Evolutionary conservation across 1,284 basidiomycete genomes (phyloP).

Genomic region (Pseudozyma sp.): DNA sequence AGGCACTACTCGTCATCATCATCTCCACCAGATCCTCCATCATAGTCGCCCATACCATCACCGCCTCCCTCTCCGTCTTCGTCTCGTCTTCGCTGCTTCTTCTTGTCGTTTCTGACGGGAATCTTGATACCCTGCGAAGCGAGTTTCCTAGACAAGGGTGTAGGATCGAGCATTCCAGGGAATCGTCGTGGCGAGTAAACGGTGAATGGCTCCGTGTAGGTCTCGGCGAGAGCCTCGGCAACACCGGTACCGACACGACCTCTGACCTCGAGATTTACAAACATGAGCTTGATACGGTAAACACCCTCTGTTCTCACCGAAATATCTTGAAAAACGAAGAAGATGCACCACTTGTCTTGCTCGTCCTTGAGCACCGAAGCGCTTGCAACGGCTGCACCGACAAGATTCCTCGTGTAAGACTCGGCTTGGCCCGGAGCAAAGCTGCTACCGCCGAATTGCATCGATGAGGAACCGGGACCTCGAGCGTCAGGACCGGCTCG

Average conservation of each 20-base stretch:
- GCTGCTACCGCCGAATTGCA: slow-evolving; percentile 27
- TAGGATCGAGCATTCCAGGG: slow-evolving; percentile 63
- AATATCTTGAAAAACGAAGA: slow-evolving; percentile 65
- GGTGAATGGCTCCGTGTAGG: slow-evolving; percentile 61
- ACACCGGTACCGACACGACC: slow-evolving; percentile 57
- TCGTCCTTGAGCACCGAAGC: slow-evolving; percentile 62
- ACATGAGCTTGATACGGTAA: slow-evolving; percentile 62
- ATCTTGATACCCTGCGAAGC: slow-evolving; percentile 65
- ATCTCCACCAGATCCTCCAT: slow-evolving; percentile 40
- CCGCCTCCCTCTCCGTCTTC: slow-evolving; percentile 27
- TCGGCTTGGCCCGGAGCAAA: slow-evolving; percentile 38
- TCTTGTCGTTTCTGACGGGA: slow-evolving; percentile 59
- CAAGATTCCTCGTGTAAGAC: slow-evolving; percentile 60
- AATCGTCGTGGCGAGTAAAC: slow-evolving; percentile 62
- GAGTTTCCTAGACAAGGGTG: slow-evolving; percentile 59
- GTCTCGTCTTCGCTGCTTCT: slow-evolving; percentile 50
- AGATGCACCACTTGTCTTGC: slow-evolving; percentile 59
- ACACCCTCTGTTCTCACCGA: slow-evolving; percentile 60
- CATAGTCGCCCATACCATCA: slow-evolving; percentile 33
- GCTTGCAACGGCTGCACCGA: slow-evolving; percentile 60
- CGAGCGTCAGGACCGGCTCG: slow-evolving; percentile 8
- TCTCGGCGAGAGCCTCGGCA: slow-evolving; percentile 58
- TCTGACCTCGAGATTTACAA: slow-evolving; percentile 56
- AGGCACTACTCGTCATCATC: slow-evolving; percentile 41
- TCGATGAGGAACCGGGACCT: neutral